Evolutionary conservation across 345 rosid species (phyloP).

Genomic region (Moricandia moricandioides): DNA sequence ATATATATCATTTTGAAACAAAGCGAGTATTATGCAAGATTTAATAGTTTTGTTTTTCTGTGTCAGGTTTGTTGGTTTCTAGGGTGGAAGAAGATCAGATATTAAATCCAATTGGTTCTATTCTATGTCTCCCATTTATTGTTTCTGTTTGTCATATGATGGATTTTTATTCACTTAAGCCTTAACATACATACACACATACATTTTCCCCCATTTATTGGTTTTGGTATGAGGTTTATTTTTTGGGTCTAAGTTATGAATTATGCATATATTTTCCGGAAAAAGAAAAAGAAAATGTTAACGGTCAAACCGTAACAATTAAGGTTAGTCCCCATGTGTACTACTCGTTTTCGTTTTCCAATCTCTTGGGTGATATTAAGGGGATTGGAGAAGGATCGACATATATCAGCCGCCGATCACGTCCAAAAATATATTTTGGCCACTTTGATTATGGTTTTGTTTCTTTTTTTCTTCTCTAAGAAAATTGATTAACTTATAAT

Average conservation of each 20-base stretch:
- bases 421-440: conserved; percentile 9
- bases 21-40: too few relatives aligned
- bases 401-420: conserved; percentile 15
- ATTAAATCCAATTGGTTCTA: background rate
- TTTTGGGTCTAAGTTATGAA: too few relatives aligned
- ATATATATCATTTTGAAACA: too few relatives aligned
- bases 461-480: background rate
- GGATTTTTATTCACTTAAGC: too few relatives aligned
- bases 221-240: background rate
- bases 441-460: background rate
- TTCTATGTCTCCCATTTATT: background rate
- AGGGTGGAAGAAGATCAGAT: too few relatives aligned
- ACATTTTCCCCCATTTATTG: too few relatives aligned
- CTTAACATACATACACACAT: too few relatives aligned
- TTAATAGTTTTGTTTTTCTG: too few relatives aligned
- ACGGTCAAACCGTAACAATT: conserved; percentile 14
- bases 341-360: background rate
- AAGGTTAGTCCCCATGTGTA: background rate
- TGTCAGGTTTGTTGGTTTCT: too few relatives aligned
- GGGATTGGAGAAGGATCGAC: background rate
- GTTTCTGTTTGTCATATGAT: background rate
- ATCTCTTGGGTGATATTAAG: background rate
- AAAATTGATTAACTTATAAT: background rate
- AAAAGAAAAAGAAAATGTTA: background rate
- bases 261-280: background rate